Evolutionary conservation across 495 filamentous ascomycete species (phyloP), one percentile per base, ranked within the genome.

Genomic region (Podospora bellae-mahoneyi): DNA sequence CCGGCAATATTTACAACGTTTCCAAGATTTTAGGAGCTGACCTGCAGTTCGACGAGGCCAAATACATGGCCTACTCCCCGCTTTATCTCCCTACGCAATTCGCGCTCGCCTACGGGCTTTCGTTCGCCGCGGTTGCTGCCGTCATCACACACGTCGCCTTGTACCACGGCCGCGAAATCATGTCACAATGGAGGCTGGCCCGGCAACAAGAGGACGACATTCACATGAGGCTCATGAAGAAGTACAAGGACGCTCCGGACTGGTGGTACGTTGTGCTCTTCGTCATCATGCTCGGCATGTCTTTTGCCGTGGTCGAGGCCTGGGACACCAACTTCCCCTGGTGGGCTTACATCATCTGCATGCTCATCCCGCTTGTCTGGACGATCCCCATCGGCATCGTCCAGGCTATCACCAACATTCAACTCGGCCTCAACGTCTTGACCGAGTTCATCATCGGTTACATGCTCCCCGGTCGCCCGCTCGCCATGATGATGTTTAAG

Each of bases 391-490:
- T 85, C 67, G 84, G 84, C 61, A 82, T 86, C 65, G 76, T 85
- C n/a, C 88, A 91, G 72, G 88, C 87, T 3, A 78, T 89, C 68
- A 89, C 88, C 26, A 91, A 90, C 71, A 86, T 87, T 62, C 86
- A 87, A 73, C 86, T 89, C 44, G 89, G 88, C 4, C 76, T 90
- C 34, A 90, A 90, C 69, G 80, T 91, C 4, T 75, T 91, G 27
- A 90, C 89, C 26, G 89, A 91, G 73, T 92, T 88, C 69, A 82
- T 91, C 67, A 85, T 88, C 48, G 88, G 89, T 4, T 91, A 91
- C 76, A 87, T 89, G 68, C 84, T 89, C 54, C 85, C 89, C 4
- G 89, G 88, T 15, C 81, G 82, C 13, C 88, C 88, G 1, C 73
- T 91, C 5, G 88, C 88, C 48, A 87, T 89, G 75, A 92, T 79